Base-by-base conservation (phyloP, 2,329 filamentous ascomycete species). In the Volutella citrinella region DNA sequence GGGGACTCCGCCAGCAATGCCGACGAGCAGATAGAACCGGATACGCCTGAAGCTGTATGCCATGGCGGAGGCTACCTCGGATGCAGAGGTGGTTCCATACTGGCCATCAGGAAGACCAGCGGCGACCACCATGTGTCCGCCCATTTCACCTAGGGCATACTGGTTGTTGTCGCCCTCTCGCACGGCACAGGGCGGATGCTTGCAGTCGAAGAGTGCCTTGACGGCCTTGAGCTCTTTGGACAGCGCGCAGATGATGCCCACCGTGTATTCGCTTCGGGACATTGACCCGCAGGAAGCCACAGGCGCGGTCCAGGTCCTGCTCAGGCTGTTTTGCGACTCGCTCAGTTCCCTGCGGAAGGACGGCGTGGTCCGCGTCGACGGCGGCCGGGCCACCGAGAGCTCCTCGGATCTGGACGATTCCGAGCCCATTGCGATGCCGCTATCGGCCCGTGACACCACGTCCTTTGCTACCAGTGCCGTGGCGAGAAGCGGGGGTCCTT, bases 231-330 rank as follows among this genome's bases (percentile, higher is more conserved):
- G 17, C 18, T 46, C 40, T 5, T 32, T 32, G 4, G 32, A 23
- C 7, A 46, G 17, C 3, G 40, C 36, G 21, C 40, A 43, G 10
- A 46, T 32, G 7, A 45, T 45, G 7, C 32, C 39, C 10, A 45
- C 42, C 8, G 32, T 40, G 22, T 37, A 42, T 10, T 36, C 6
- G 3, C n/a, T 24, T 34, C 30, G 33, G 23, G 13, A n/a, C n/a
- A n/a, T n/a, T n/a, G n/a, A n/a, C n/a, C n/a, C n/a, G n/a, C n/a
- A n/a, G n/a, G n/a, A n/a, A n/a, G n/a, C n/a, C n/a, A n/a, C n/a
- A n/a, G n/a, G n/a, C n/a, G n/a, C n/a, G n/a, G n/a, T n/a, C n/a
- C n/a, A n/a, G n/a, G n/a, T n/a, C n/a, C n/a, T n/a, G n/a, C n/a
- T n/a, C n/a, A n/a, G n/a, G n/a, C n/a, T n/a, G n/a, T n/a, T n/a